These are phyloP conservation scores for Lasiodiplodia theobromae DNA, from an alignment of 2,329 filamentous ascomycete genomes.

Conservation along the genomic window DNA sequence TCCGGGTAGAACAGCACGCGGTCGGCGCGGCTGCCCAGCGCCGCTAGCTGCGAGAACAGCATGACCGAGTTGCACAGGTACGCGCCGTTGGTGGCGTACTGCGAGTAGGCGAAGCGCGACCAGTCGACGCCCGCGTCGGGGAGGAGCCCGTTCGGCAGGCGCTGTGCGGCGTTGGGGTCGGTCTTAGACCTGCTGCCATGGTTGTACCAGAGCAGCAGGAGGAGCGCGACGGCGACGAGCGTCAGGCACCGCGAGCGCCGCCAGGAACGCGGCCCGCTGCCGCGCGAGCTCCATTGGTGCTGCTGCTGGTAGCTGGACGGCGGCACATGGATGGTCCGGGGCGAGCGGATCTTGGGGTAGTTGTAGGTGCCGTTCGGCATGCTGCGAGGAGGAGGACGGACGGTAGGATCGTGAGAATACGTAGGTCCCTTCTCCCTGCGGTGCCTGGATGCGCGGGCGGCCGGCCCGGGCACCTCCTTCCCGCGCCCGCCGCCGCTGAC, in stretches of 20 bases:
- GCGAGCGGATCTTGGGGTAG: conserved; percentile 23
- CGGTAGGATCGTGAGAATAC: neutral
- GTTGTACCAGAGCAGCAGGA: conserved; percentile 33
- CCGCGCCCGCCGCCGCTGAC: neutral
- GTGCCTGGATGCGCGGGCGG: neutral
- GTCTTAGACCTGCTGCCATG: neutral
- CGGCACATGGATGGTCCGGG: conserved; percentile 28
- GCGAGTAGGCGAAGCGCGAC: conserved; percentile 51
- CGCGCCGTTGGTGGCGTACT: conserved; percentile 52
- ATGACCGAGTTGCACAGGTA: conserved; percentile 55
- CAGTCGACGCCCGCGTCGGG: conserved; percentile 41
- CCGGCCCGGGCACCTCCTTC: neutral
- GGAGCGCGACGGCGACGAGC: conserved; percentile 31
- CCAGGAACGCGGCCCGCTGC: conserved; percentile 16
- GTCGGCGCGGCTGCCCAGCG: conserved; percentile 53
- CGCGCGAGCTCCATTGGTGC: conserved; percentile 26
- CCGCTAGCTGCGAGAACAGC: conserved; percentile 52
- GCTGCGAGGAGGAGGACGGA: no score
- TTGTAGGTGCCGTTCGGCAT: conserved; percentile 30
- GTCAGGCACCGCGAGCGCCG: conserved; percentile 42
- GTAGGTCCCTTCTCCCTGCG: neutral
- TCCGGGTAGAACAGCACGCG: conserved; percentile 55
- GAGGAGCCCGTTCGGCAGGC: conserved; percentile 22
- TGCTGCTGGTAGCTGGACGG: conserved; percentile 12
- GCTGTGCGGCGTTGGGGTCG: neutral